A percentile compares a stretch with the other conserved stretches of the same genome.
Conservation (phyloP, 2,329 filamentous ascomycete species). For the Penicillium sp. region DNA sequence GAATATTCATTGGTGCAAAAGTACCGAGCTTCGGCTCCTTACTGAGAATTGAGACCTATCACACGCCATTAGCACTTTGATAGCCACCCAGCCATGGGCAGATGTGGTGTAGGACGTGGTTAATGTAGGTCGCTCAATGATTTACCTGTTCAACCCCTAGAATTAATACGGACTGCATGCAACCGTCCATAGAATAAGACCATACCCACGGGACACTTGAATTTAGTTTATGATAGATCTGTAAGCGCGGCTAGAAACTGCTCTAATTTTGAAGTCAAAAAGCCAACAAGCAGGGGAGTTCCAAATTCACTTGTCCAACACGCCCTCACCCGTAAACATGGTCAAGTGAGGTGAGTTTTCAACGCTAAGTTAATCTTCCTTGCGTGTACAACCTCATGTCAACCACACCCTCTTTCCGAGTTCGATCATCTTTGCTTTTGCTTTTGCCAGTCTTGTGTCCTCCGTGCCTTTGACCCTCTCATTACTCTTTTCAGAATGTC, state of each 20-base stretch:
- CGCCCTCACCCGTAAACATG: too few relatives aligned
- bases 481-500: background rate
- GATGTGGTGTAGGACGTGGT: background rate
- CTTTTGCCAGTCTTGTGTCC: background rate
- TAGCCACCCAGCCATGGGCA: background rate
- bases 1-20: background rate
- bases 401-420: background rate
- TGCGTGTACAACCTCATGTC: background rate
- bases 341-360: background rate
- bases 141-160: too few relatives aligned
- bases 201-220: too few relatives aligned
- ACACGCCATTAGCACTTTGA: background rate
- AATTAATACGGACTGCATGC: too few relatives aligned
- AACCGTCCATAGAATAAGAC: too few relatives aligned
- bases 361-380: background rate
- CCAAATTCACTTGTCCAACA: background rate
- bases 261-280: too few relatives aligned
- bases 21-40: background rate
- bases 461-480: too few relatives aligned
- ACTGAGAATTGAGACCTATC: background rate
- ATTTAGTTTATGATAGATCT: background rate
- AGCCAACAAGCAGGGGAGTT: too few relatives aligned
- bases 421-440: background rate
- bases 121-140: background rate
- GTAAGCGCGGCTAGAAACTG: too few relatives aligned